These are phyloP conservation scores for Fennellomyces sp. DNA, from an alignment of 371 early-diverging fungal species.

Conservation along the genomic window DNA sequence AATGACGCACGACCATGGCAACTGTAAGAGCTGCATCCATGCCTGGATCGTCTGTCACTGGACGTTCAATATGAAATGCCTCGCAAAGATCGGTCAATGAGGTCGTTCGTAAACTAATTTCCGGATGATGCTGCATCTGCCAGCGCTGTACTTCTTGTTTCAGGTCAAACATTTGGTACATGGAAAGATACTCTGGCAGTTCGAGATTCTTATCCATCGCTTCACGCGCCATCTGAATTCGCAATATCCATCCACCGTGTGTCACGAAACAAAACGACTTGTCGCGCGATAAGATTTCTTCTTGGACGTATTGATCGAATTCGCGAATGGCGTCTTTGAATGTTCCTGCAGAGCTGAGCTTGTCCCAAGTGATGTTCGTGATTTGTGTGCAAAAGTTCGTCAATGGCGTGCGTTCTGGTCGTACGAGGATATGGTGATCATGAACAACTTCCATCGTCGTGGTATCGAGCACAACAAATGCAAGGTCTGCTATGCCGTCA, in stretches of 20 bases:
- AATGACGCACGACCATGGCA: constrained; percentile 58
- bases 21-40: constrained; percentile 65
- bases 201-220: constrained; percentile 68
- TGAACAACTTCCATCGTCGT: constrained; percentile 54
- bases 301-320: constrained; percentile 61
- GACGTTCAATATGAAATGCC: constrained; percentile 52
- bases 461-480: constrained; percentile 44
- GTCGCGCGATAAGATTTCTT: constrained; percentile 56
- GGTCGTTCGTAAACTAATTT: constrained; percentile 57
- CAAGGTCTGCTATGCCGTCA: constrained; percentile 37
- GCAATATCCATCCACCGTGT: constrained; percentile 77
- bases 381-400: constrained; percentile 71
- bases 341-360: constrained; percentile 61
- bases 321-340: constrained; percentile 63
- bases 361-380: constrained; percentile 70
- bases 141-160: constrained; percentile 73
- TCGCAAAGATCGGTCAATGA: constrained; percentile 70
- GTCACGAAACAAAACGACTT: constrained; percentile 76
- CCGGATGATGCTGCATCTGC: constrained; percentile 71
- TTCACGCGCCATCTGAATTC: constrained; percentile 74
- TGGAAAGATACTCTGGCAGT: constrained; percentile 61
- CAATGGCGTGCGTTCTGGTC: constrained; percentile 67
- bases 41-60: constrained; percentile 41
- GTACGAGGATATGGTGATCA: constrained; percentile 64
- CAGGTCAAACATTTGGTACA: constrained; percentile 72